Evolutionary conservation across 2,329 filamentous ascomycete species (phyloP), one percentile per base, ranked within the genome.

Genomic region (Trichophyton benhamiae): DNA sequence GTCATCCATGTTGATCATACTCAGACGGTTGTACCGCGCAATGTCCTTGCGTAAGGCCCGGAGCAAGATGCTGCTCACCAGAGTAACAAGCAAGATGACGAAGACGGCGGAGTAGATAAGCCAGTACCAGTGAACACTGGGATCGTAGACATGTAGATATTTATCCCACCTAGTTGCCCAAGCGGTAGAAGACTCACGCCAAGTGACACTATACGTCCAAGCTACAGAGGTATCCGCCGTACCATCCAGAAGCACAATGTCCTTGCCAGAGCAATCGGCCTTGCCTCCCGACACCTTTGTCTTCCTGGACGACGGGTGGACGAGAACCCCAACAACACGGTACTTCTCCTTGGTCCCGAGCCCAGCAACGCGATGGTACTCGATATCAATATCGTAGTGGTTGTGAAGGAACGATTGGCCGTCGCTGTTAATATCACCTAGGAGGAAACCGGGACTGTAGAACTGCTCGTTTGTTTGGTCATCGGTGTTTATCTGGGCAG

Each of bases 131-230:
- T 99, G 94, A 68, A 99, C 97, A 79, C 94, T 95, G 59, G 94
- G 91, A 73, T 97, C 91, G 71, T 91, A 95, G 33, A 99, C 92
- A 70, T 97, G 92, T 41, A 99, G 82, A 72, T 97, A 97, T 76
- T 96, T 97, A 80, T 99, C 94, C 94, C 94, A 99, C 66, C 94
- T 84, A 11, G 94, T 99, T 30, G 94, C 94, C 87, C 95, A 99
- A 0, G 88, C 89, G 1, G 91, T 97, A 0, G 81, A 71, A 0
- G 91, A 96, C 66, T 85, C 83, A 62, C 82, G 83, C 94, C 94
- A 99, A 75, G 87, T 88, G 13, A 97, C 89, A 66, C 88, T 90
- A 77, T 99, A 99, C 3, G 91, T 96, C 78, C 89, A 99, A 1
- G 85, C 83, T 22, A 96, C 89, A 20, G 81, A 76, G 20, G 82